phyloP scores from a whole-genome alignment of 768 basidiomycete species.

The Amanita phalloides region DNA sequence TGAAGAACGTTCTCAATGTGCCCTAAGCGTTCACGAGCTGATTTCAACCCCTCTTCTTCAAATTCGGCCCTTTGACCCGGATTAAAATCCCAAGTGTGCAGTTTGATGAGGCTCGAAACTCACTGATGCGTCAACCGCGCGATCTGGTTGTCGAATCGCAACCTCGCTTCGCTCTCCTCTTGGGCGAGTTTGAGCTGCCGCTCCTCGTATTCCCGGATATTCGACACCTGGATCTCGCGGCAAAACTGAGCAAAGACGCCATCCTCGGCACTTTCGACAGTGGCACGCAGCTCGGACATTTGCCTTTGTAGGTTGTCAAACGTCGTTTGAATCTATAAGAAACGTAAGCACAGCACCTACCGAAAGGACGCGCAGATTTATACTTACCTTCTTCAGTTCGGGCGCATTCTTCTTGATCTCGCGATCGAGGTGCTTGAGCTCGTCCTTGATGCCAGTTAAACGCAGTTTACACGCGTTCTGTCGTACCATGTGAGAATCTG shows the following conservation, averaged over 20 bases:
- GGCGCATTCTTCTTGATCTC: constrained; percentile 58
- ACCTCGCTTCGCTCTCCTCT: constrained; percentile 75
- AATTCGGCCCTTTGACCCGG: constrained; percentile 58
- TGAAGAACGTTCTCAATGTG: constrained; percentile 40
- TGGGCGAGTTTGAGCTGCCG: constrained; percentile 82
- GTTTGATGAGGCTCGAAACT: constrained; percentile 14
- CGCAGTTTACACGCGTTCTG: constrained; percentile 72
- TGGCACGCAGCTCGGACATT: constrained; percentile 40
- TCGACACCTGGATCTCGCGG: constrained; percentile 58
- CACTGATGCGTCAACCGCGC: constrained; percentile 81
- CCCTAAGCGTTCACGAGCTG: constrained; percentile 50
- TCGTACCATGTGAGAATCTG: not conserved
- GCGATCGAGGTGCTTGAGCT: constrained; percentile 71
- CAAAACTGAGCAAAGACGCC: constrained; percentile 73
- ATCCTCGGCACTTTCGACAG: constrained; percentile 74
- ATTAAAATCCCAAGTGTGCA: not conserved
- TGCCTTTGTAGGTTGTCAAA: constrained; percentile 42
- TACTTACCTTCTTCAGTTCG: constrained; percentile 57
- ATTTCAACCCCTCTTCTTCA: constrained; percentile 63
- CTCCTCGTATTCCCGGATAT: constrained; percentile 91
- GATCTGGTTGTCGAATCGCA: constrained; percentile 80
- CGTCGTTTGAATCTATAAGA: constrained; percentile 38
- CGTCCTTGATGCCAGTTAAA: constrained; percentile 70
- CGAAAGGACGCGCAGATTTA: too few relatives aligned
- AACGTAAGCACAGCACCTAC: not conserved